These are phyloP conservation scores for Hypoxylon cercidicola DNA, from an alignment of 495 filamentous ascomycete species.

Conservation along the genomic window DNA sequence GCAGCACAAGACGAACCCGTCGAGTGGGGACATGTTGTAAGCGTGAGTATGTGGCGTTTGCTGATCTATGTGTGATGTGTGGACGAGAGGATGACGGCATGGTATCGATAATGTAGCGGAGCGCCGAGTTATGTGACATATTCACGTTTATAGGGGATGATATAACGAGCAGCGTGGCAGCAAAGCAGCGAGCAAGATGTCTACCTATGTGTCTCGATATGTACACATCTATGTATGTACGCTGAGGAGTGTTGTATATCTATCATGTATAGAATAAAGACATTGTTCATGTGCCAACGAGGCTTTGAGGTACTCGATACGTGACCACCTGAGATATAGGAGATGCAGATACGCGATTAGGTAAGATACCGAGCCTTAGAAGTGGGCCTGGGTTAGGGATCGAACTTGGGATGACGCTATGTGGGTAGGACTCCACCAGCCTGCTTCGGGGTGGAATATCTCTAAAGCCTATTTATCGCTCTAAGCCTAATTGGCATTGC, in stretches of 20 bases:
- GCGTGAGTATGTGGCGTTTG: not conserved
- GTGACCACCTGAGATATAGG: too few relatives aligned
- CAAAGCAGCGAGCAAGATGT: conserved; percentile 14
- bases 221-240: not conserved
- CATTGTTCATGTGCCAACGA: conserved; percentile 3
- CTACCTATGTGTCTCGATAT: conserved; percentile 16
- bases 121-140: conserved; percentile 18
- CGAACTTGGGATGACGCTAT: not conserved
- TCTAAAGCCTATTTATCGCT: conserved; percentile 8
- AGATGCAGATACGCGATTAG: not conserved
- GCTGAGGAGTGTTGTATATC: conserved; percentile 9
- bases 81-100: conserved; percentile 17
- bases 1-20: conserved; percentile 41
- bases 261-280: conserved; percentile 23
- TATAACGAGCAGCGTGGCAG: conserved; percentile 3
- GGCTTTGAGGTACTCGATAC: too few relatives aligned
- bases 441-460: not conserved
- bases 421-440: not conserved
- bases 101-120: conserved; percentile 9
- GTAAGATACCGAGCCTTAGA: not conserved
- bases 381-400: too few relatives aligned
- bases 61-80: conserved; percentile 10
- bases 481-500: conserved; percentile 24
- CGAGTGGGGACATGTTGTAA: conserved; percentile 36
- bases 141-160: conserved; percentile 20